phyloP scores from a whole-genome alignment of 2,329 filamentous ascomycete genomes.

The Curvularia eragrostidis region DNA sequence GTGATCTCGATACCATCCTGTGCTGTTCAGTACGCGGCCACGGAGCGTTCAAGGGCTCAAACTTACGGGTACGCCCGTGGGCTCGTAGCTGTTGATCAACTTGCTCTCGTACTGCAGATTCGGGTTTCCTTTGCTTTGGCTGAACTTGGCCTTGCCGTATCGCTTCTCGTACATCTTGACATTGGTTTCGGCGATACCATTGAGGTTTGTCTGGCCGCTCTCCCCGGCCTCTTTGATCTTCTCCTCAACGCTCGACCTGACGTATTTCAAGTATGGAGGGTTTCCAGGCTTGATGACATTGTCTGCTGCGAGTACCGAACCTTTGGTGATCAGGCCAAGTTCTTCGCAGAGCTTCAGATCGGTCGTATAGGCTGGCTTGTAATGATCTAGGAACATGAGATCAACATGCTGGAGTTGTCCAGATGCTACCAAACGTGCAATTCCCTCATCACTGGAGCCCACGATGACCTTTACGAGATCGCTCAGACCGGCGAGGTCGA shows the following conservation, averaged over 20 bases:
- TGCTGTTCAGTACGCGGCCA: conserved; percentile 8
- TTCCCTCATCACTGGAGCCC: conserved; percentile 70
- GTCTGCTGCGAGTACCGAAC: conserved; percentile 70
- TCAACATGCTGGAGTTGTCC: conserved; percentile 67
- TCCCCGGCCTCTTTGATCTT: conserved; percentile 58
- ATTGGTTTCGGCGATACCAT: conserved; percentile 54
- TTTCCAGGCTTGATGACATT: conserved; percentile 77
- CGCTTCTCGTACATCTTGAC: conserved; percentile 58
- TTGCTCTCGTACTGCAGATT: conserved; percentile 70
- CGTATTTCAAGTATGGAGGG: conserved; percentile 73
- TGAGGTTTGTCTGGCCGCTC: conserved; percentile 45
- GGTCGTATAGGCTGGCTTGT: conserved; percentile 75
- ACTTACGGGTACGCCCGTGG: conserved; percentile 69
- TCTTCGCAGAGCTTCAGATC: conserved; percentile 81
- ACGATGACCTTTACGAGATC: conserved; percentile 74
- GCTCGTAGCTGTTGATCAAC: conserved; percentile 70
- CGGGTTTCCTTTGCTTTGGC: conserved; percentile 63
- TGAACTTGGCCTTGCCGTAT: conserved; percentile 56
- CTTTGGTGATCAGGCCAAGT: conserved; percentile 67
- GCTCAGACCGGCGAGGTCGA: conserved; percentile 75
- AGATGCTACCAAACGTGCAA: conserved; percentile 64
- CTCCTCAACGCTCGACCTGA: conserved; percentile 67
- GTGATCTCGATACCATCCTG: conserved; percentile 74
- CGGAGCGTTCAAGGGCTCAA: background rate
- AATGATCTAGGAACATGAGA: conserved; percentile 80